These are phyloP conservation scores for Kodamaea neixiangensis DNA, from an alignment of 805 yeast genomes.

Conservation along the genomic window DNA sequence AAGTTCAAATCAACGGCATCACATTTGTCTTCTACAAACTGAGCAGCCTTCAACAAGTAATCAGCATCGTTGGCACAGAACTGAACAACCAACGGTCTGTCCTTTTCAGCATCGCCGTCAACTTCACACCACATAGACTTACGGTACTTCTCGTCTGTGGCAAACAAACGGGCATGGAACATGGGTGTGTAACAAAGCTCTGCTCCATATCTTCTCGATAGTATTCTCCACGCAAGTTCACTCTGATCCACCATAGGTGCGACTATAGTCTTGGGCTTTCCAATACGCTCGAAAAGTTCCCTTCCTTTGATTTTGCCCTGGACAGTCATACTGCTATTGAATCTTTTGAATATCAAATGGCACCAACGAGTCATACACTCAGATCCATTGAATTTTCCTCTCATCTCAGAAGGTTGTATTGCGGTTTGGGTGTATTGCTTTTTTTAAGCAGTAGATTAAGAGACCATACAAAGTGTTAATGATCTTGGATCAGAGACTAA, in stretches of 20 bases:
- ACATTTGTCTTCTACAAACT: slow-evolving; percentile 74
- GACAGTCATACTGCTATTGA: slow-evolving; percentile 6
- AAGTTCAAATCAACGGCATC: slow-evolving; percentile 95
- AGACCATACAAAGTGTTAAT: too few relatives aligned
- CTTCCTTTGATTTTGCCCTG: slow-evolving; percentile 51
- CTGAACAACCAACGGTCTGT: slow-evolving; percentile 89
- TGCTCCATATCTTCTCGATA: slow-evolving; percentile 88
- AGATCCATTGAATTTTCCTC: not conserved
- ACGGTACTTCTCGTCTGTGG: slow-evolving; percentile 80
- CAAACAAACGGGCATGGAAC: slow-evolving; percentile 91
- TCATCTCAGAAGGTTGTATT: too few relatives aligned
- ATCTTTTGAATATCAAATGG: not conserved
- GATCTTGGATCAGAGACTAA: too few relatives aligned
- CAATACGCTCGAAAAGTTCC: slow-evolving; percentile 66
- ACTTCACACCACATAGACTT: slow-evolving; percentile 64
- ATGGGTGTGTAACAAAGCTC: slow-evolving; percentile 94
- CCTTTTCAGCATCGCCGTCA: slow-evolving; percentile 71
- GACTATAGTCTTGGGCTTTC: slow-evolving; percentile 78
- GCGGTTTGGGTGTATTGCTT: too few relatives aligned
- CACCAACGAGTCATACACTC: not conserved
- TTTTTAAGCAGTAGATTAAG: too few relatives aligned
- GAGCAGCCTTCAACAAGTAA: slow-evolving; percentile 77
- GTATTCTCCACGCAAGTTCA: slow-evolving; percentile 91
- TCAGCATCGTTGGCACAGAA: slow-evolving; percentile 97
- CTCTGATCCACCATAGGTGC: slow-evolving; percentile 99